Evolutionary conservation across 139 green algal genomes (phyloP), one percentile per base, ranked within the genome.

Genomic region (Raphidocelis subcapitata): DNA sequence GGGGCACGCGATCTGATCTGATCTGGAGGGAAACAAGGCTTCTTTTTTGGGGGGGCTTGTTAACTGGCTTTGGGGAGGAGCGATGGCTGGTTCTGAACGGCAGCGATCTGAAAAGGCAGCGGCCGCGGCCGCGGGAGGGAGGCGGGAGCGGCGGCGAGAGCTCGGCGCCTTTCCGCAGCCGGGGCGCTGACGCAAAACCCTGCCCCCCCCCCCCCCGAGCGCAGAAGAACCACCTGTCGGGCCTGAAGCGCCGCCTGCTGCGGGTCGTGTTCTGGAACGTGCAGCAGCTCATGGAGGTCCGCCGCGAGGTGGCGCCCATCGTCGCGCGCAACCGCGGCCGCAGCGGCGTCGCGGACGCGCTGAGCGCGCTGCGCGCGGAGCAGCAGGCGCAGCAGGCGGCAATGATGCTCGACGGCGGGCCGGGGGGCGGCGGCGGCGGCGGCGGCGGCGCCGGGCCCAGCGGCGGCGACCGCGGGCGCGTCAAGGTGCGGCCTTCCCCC

Each of bases 141-240:
- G 57, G 24, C 4, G 26, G 54, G 47, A 52, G 47, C 16, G 3
- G 32, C 36, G 55, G 62, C 36, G 33, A 21, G 36, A 69, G 62
- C 33, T 32, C 21, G 33, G 15, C 32, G 63, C 64, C 59, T 16
- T 72, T 18, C 46, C 35, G 52, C 41, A 41, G 28, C 47, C 44
- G 49, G 26, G n/a, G 54, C 10, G 24, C 37, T 37, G 59, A 4
- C 32, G 16, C 60, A 36, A 60, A 62, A 54, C 14, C 52, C 56
- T 65, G 20, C 69, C 51, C 1, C 36, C 10, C 36, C 36, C 59
- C 28, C 29, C 60, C 16, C 46, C 29, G 3, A 21, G 41, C 56
- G 78, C 88, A 96, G 87, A 96, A 97, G 57, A 99, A 99, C 80
- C 95, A 99, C 87, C 84, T 99, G 59, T 91, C 86, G 1, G 95